phyloP scores from a whole-genome alignment of 306 rosid genomes.

The Corylus americana region DNA sequence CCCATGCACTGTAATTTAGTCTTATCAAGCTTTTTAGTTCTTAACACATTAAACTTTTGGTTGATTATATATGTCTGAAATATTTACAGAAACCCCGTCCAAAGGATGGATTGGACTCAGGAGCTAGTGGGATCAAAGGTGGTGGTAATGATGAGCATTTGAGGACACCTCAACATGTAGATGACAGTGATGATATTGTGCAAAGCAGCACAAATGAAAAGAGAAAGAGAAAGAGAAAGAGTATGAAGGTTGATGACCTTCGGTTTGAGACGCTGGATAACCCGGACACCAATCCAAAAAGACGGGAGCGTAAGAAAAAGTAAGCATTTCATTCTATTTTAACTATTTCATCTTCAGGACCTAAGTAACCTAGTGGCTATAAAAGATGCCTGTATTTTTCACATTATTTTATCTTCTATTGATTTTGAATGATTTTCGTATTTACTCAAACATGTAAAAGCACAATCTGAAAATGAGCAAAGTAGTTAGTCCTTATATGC shows the following conservation, averaged over 20 bases:
- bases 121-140: slow-evolving; percentile 31
- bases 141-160: slow-evolving; percentile 27
- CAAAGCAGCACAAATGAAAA: slow-evolving; percentile 41
- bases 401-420: background rate
- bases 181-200: slow-evolving; percentile 23
- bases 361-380: background rate
- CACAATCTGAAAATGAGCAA: background rate
- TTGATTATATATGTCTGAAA: background rate
- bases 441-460: slow-evolving; percentile 5
- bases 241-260: slow-evolving; percentile 70
- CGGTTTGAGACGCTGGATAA: slow-evolving; percentile 64
- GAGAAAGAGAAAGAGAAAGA: slow-evolving; percentile 78
- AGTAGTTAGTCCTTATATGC: background rate
- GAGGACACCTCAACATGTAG: slow-evolving; percentile 30
- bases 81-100: slow-evolving; percentile 32
- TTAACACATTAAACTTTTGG: background rate
- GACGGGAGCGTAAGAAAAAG: slow-evolving; percentile 73
- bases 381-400: background rate
- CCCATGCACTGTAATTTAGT: background rate
- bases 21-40: background rate
- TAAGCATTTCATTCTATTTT: slow-evolving; percentile 30
- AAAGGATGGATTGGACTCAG: slow-evolving; percentile 29
- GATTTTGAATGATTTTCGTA: background rate
- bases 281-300: slow-evolving; percentile 47
- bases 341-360: background rate